Conservation (phyloP, 176 grass and related monocot species). For the Saccharum officinarum region DNA sequence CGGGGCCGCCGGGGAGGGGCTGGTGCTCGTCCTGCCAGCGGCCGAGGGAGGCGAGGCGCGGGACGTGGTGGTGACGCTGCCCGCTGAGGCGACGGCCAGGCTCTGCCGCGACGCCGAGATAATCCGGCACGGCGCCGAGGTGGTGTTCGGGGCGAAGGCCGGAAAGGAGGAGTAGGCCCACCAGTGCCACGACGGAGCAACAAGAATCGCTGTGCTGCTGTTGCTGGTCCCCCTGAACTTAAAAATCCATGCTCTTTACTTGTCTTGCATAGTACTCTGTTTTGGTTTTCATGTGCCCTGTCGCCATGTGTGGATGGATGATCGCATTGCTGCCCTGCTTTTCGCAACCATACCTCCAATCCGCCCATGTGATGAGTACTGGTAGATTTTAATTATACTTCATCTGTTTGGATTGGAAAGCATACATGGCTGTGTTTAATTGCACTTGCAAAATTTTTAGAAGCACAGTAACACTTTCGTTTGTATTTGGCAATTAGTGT, state of each 20-base stretch:
- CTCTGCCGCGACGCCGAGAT: slow-evolving; percentile 60
- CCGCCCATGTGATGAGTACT: not conserved
- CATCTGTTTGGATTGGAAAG: not conserved
- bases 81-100: slow-evolving; percentile 39
- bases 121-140: slow-evolving; percentile 48
- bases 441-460: too few species aligned
- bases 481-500: too few species aligned
- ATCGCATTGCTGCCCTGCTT: not conserved
- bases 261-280: too few species aligned
- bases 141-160: slow-evolving; percentile 50
- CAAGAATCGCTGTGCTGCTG: not conserved
- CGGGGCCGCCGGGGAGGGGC: slow-evolving; percentile 50
- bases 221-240: not conserved
- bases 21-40: slow-evolving; percentile 59
- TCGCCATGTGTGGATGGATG: not conserved
- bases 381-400: too few species aligned
- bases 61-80: slow-evolving; percentile 74
- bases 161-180: not conserved
- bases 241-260: too few species aligned
- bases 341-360: not conserved
- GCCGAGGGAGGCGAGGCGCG: slow-evolving; percentile 49
- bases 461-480: too few species aligned
- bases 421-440: too few species aligned
- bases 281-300: not conserved
- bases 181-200: not conserved